phyloP scores from a whole-genome alignment of 768 basidiomycete genomes.

The Hericium alpestre region DNA sequence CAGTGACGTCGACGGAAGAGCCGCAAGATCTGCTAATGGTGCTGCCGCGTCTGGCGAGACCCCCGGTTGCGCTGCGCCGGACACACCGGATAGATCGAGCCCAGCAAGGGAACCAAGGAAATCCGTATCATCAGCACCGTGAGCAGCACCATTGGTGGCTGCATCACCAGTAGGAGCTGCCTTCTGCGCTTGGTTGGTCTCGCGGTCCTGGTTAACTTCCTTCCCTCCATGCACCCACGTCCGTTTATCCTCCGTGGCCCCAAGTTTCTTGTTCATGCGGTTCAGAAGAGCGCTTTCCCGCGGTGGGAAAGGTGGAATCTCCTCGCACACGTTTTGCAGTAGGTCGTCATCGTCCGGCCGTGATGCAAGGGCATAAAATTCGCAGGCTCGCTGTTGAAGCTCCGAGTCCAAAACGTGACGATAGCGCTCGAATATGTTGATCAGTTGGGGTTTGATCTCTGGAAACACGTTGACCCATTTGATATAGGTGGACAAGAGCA shows the following conservation, averaged over 20 bases:
- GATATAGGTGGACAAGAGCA: conserved; percentile 93
- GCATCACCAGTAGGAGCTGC: conserved; percentile 9
- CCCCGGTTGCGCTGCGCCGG: background rate
- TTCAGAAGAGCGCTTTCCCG: conserved; percentile 84
- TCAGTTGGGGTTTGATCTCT: conserved; percentile 88
- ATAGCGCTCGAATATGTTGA: conserved; percentile 94
- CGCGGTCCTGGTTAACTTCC: conserved; percentile 76
- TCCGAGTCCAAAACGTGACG: conserved; percentile 96
- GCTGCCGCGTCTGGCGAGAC: no score
- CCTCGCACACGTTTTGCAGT: conserved; percentile 90
- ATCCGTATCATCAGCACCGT: conserved; percentile 35
- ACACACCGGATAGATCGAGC: conserved; percentile 45
- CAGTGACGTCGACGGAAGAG: background rate
- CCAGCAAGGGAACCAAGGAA: conserved; percentile 71
- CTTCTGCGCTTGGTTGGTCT: conserved; percentile 35
- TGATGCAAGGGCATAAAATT: conserved; percentile 82
- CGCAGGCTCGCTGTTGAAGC: conserved; percentile 96
- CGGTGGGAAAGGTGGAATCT: conserved; percentile 98
- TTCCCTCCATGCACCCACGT: conserved; percentile 96
- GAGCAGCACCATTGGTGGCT: conserved; percentile 19
- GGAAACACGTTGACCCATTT: conserved; percentile 99
- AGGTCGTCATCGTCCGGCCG: conserved; percentile 86
- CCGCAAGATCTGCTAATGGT: no score
- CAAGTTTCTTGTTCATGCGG: conserved; percentile 80
- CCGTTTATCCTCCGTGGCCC: conserved; percentile 89